Base-by-base conservation (phyloP, 2,329 filamentous ascomycete genomes). In the Aspergillus luchuensis region DNA sequence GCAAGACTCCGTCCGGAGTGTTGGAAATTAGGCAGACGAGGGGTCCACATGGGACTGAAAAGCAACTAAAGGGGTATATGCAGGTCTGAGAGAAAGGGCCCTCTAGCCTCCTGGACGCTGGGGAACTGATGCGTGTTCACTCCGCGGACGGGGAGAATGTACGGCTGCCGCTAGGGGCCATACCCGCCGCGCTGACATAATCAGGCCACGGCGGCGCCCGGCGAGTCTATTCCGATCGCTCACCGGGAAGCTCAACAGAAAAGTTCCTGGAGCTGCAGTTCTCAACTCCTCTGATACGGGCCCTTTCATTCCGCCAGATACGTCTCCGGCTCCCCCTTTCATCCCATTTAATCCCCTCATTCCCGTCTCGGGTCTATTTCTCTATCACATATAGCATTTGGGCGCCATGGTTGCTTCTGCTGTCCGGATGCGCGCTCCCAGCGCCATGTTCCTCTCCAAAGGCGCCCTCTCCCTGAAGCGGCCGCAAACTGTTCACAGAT, bases 401-500 rank as follows among this genome's bases (percentile, higher is more conserved):
- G 66, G 70, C 77, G 81, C 77, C 74, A 87, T 86, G 84, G 83
- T 84, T 76, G 82, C 84, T 71, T 75, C 77, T 70, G 75, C 74
- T 70, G 73, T 80, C 65, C 74, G 80, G 67, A 79, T 79, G 74
- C 77, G 79, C 71, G 75, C 73, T 61, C 74, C 76, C 64, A 75
- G 75, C 69, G 76, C 77, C 65, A 76, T 79, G 70, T 70, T 80
- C 58, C 70, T 79, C 62, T 72, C 72, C 64, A 77, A 75, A 66
- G 74, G 76, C 59, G 70, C 75, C 67, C 72, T 71, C 59, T 71
- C 78, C 66, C 74, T 83, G 72, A 79, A 80, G 69, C 77, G 78
- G 67, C 76, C 78, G 63, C 74, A 80, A 67, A 71, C 73, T 62
- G 68, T 80, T 60, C 79, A 77, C 69, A 78, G 75, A 69, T 72